Conservation (phyloP, 805 yeast genomes). For the Teunomyces kruisii region DNA sequence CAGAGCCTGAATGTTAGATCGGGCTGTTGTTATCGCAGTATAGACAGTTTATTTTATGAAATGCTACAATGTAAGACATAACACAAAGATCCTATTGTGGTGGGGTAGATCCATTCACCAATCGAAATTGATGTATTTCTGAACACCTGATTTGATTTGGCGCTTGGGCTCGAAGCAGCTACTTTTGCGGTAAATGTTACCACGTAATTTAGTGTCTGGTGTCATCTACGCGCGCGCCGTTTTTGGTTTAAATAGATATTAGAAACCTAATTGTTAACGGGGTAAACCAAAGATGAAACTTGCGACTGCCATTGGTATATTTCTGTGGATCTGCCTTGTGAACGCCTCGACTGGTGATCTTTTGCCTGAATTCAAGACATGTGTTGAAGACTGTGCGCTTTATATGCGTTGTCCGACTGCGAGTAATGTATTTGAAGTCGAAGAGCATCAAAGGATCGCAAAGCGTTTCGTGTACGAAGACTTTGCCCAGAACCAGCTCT, state of each 20-base stretch:
- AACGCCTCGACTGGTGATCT: conserved; percentile 28
- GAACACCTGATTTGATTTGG: too few relatives aligned
- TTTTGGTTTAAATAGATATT: not conserved
- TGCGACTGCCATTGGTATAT: not conserved
- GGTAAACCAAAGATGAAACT: not conserved
- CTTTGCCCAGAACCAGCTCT: conserved; percentile 5
- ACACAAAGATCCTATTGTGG: too few relatives aligned
- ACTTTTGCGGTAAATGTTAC: too few relatives aligned
- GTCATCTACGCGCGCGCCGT: not conserved
- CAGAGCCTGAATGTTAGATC: not conserved
- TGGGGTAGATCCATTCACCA: too few relatives aligned
- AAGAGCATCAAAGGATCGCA: conserved; percentile 6
- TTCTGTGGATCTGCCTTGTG: not conserved
- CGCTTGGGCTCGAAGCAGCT: too few relatives aligned
- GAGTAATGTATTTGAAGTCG: conserved; percentile 13
- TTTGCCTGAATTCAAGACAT: conserved; percentile 29
- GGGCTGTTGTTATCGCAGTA: too few relatives aligned
- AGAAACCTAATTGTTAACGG: too few relatives aligned
- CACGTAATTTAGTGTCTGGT: too few relatives aligned
- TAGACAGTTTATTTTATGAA: too few relatives aligned
- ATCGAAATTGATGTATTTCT: too few relatives aligned
- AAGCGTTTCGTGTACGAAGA: conserved; percentile 5
- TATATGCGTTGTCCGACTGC: conserved; percentile 16
- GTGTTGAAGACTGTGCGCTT: conserved; percentile 22
- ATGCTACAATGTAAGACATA: too few relatives aligned